Evolutionary conservation across 441 rosid genomes (phyloP), one percentile per base, ranked within the genome.

Genomic region (Erodium trifolium): DNA sequence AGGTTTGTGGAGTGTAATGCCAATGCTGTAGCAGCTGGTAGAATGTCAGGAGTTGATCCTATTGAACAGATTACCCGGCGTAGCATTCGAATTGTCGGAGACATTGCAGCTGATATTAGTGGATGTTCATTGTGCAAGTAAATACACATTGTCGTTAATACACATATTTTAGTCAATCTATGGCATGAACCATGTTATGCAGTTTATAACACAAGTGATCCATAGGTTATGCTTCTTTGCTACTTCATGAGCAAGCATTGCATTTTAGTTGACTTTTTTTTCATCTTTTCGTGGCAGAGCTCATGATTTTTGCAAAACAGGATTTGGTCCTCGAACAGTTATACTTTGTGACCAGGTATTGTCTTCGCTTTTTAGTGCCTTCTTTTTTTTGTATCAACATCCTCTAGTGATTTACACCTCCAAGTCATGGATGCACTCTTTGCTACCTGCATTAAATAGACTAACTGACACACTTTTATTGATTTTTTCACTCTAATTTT

Each of bases 321-420:
- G 67, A 45, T 94, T 94, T 79, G 85, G 88, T 80, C 91, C 90
- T 63, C 86, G 87, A 53, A 94, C 97, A 41, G 88, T 94, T 67
- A 90, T 94, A 81, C 78, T 86, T 47, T 90, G 98, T 81, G 99
- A 94, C 79, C 99, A 94, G 84, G 99, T 94, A 87, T 55, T 55
- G 9, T 55, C 0, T 55, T 55, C 14, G 62, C 23, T 14, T 12
- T 14, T 17, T 23, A 55, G 23, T 43, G 12, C 49, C 45, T 39
- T 39, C 45, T 39, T 39, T 39, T 39, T 1, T 2, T 39, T 39
- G 9, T 9, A 39, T 39, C 6, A 9, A 39, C 45, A 23, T 23
- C 2, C 27, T 34, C 37, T 1, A 0, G 37, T 5, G 37, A 34
- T 34, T 34, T 34, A 34, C 4, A 34, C 37, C 37, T 34, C 0